Evolutionary conservation across 306 rosid genomes (phyloP), one percentile per base, ranked within the genome.

Genomic region (Cucurbita moschata): DNA sequence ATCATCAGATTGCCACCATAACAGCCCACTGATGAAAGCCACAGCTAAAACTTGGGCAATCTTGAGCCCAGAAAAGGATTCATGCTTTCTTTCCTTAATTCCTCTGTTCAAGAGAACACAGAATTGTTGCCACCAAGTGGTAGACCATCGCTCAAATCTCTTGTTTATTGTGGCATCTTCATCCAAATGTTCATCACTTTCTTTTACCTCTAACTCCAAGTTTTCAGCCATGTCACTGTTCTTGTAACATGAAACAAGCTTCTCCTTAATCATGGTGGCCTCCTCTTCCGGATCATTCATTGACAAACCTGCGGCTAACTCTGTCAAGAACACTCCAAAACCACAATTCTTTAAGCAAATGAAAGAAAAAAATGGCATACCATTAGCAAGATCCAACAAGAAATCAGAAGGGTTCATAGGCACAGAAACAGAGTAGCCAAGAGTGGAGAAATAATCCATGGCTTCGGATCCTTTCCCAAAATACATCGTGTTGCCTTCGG

Each of bases 321-420:
- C 35, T 30, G 35, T 30, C 16, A 47, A 47, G 1, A 47, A 10
- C 16, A 12, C 52, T 47, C 15, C 52, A 13, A 49, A 12, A 49
- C 8, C 2, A n/a, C 53, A 13, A 13, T 49, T 13, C 1, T 54
- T 7, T 8, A 10, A 57, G 2, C 1, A 3, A 49, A 11, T 1
- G 2, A 50, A 13, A 14, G 2, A 50, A 50, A 50, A 50, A 14
- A 23, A 16, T 4, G 16, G 46, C 86, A 23, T 81, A 92, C 94
- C 97, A 2, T 86, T 92, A 37, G 94, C 89, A 71, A 92, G 90
- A 78, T 92, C 97, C 73, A 89, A 80, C 18, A 92, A 82, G 69
- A 86, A 92, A 79, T 92, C 96, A 0, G 92, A 69, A 62, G 97
- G 96, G 71, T 92, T 92, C 94, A 92, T 92, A 64, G 86, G 87